phyloP scores from a whole-genome alignment of 257 asterid species.

The Gentiana dahurica region DNA sequence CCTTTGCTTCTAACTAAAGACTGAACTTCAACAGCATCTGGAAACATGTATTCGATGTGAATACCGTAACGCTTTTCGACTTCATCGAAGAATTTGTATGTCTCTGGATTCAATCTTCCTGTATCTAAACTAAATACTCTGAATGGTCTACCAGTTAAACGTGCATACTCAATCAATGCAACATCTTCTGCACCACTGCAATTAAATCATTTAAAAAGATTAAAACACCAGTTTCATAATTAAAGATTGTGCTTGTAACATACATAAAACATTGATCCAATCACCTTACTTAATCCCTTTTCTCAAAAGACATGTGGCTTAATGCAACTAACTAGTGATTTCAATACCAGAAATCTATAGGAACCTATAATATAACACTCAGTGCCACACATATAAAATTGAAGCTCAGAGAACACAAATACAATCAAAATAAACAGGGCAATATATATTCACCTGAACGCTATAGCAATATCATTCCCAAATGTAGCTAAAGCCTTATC shows the following conservation, averaged over 20 bases:
- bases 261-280: too few species aligned
- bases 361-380: too few species aligned
- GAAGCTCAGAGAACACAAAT: not conserved
- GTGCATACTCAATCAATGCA: slow-evolving; percentile 79
- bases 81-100: slow-evolving; percentile 54
- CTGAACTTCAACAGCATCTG: slow-evolving; percentile 76
- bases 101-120: slow-evolving; percentile 80
- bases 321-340: too few species aligned
- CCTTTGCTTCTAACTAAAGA: slow-evolving; percentile 72
- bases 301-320: too few species aligned
- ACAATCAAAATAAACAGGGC: not conserved
- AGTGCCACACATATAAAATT: too few species aligned
- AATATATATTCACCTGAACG: slow-evolving; percentile 52
- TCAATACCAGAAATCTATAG: too few species aligned
- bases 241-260: not conserved
- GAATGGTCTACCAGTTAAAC: slow-evolving; percentile 70
- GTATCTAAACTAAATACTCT: slow-evolving; percentile 88
- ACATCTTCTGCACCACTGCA: slow-evolving; percentile 92
- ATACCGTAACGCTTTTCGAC: slow-evolving; percentile 74
- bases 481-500: slow-evolving; percentile 62
- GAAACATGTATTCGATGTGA: slow-evolving; percentile 81
- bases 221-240: too few species aligned
- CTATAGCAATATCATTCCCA: slow-evolving; percentile 65
- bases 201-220: not conserved
- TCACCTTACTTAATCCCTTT: too few species aligned